These are phyloP conservation scores for Solanum rostratum DNA, from an alignment of 257 asterid genomes.

Conservation along the genomic window DNA sequence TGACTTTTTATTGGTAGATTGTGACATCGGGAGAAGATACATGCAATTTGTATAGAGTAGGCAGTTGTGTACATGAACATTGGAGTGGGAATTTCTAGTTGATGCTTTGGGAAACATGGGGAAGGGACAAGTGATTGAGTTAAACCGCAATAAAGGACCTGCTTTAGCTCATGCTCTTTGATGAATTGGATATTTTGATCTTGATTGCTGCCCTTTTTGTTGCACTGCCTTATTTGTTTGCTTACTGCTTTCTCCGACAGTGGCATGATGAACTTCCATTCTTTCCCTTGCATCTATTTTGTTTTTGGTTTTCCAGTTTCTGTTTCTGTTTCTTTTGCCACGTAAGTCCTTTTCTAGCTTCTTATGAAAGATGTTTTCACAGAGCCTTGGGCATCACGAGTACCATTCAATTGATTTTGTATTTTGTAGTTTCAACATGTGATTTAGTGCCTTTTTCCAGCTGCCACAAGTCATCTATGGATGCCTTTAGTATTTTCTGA, in stretches of 20 bases:
- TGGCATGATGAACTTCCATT: neutral
- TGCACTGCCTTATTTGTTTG: neutral
- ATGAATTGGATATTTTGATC: neutral
- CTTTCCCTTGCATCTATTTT: neutral
- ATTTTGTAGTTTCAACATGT: neutral
- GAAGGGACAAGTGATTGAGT: neutral
- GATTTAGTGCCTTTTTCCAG: neutral
- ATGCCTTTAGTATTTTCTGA: neutral
- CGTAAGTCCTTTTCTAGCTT: neutral
- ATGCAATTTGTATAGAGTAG: conserved; percentile 29
- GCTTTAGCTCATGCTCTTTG: neutral
- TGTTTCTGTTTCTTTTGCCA: neutral
- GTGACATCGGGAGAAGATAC: conserved; percentile 9
- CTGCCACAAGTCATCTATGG: neutral
- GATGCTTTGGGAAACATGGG: neutral
- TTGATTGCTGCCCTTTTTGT: neutral
- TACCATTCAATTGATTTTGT: neutral
- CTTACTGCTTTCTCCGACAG: neutral
- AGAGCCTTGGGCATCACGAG: neutral
- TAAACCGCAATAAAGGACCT: neutral
- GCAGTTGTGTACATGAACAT: conserved; percentile 23
- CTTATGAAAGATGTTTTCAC: neutral
- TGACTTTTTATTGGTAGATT: conserved; percentile 13
- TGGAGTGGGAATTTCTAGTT: conserved; percentile 8
- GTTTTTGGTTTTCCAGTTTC: neutral